Evolutionary conservation across 768 basidiomycete genomes (phyloP).

Genomic region (Lentinula guzmanii): DNA sequence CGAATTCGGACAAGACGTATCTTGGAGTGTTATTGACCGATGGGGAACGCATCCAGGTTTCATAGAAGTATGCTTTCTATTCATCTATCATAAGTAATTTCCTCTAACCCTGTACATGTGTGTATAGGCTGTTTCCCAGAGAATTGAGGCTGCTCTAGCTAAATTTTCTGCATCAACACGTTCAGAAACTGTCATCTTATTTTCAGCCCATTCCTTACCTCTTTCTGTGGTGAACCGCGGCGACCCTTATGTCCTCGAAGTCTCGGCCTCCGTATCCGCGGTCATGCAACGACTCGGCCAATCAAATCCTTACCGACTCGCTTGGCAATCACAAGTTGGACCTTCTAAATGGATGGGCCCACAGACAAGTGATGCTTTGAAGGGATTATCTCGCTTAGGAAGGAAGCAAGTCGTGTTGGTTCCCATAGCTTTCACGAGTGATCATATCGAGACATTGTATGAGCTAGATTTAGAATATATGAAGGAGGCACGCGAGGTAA

Average conservation of each 20-base stretch:
- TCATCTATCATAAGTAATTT: conserved; percentile 1
- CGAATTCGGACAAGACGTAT: conserved; percentile 55
- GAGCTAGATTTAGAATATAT: conserved; percentile 94
- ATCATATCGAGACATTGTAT: conserved; percentile 98
- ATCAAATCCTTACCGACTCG: conserved; percentile 84
- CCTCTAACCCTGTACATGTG: neutral
- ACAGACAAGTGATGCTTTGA: conserved; percentile 88
- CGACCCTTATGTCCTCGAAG: conserved; percentile 94
- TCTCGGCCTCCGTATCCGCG: conserved; percentile 87
- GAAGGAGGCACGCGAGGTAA: conserved; percentile 85
- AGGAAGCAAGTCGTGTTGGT: conserved; percentile 77
- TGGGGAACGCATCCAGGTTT: conserved; percentile 97
- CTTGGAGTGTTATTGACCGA: conserved; percentile 97
- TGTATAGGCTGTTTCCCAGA: conserved; percentile 81
- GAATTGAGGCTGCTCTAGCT: conserved; percentile 74
- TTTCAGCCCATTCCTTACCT: conserved; percentile 96
- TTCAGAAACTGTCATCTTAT: conserved; percentile 75
- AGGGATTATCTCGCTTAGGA: conserved; percentile 75
- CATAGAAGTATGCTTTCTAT: conserved; percentile 63
- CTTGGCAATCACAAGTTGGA: conserved; percentile 98
- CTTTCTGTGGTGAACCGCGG: conserved; percentile 99
- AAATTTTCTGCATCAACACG: conserved; percentile 73
- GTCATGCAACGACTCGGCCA: conserved; percentile 86
- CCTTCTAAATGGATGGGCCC: conserved; percentile 98
- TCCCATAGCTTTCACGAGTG: conserved; percentile 97